phyloP scores from a whole-genome alignment of 2,329 filamentous ascomycete species.

The Neoascochyta sp. region DNA sequence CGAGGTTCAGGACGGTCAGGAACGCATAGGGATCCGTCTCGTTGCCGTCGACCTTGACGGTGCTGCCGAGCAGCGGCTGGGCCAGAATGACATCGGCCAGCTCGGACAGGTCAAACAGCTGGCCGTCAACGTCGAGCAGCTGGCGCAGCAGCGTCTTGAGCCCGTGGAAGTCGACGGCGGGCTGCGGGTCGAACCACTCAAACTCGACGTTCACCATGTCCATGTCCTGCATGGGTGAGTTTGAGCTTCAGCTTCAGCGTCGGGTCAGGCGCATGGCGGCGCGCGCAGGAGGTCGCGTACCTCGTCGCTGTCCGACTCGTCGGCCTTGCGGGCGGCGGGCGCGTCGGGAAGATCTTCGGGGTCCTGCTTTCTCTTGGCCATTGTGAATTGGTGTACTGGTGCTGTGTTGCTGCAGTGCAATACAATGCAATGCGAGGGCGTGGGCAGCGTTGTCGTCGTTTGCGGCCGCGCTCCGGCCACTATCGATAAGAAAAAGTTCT shows the following conservation, averaged over 20 bases:
- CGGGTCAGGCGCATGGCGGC: conserved; percentile 8
- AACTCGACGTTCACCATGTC: conserved; percentile 95
- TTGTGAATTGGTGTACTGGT: conserved; percentile 17
- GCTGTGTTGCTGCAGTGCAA: conserved; percentile 3
- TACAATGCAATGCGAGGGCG: conserved; percentile 3
- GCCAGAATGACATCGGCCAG: conserved; percentile 82
- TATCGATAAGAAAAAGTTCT: conserved; percentile 10
- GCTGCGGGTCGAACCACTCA: conserved; percentile 96
- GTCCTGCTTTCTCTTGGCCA: conserved; percentile 39
- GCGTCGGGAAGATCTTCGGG: conserved; percentile 37
- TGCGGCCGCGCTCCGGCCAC: conserved; percentile 1
- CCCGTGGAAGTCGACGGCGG: conserved; percentile 89
- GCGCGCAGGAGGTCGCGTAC: conserved; percentile 17
- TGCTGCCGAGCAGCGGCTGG: conserved; percentile 85
- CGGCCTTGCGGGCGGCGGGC: conserved; percentile 25
- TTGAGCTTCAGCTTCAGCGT: too few species aligned
- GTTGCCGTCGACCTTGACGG: conserved; percentile 94
- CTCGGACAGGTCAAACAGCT: conserved; percentile 81
- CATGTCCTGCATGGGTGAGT: conserved; percentile 68
- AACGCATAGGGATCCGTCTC: conserved; percentile 91
- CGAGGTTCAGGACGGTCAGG: conserved; percentile 79
- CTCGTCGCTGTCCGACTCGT: conserved; percentile 40
- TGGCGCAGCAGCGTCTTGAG: conserved; percentile 86
- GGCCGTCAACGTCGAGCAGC: conserved; percentile 82
- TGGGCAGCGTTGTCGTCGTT: conserved; percentile 3